Evolutionary conservation across 164 flowering plant species (phyloP).

Genomic region (Houttuynia cordata): DNA sequence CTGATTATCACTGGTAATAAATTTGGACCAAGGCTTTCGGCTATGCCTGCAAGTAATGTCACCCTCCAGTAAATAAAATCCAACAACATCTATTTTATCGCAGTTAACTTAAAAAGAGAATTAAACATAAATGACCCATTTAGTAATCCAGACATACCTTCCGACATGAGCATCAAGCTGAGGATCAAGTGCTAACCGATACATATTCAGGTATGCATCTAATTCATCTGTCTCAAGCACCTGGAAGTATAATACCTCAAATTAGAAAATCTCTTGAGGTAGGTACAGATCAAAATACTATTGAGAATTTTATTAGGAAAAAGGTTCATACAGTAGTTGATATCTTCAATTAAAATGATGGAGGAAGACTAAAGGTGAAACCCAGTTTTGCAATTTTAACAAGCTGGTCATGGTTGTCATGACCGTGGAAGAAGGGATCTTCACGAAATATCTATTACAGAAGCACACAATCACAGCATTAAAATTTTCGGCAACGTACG

Average conservation of each 20-base stretch:
- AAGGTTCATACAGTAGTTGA: too few relatives aligned
- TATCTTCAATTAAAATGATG: not conserved
- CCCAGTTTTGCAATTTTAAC: conserved; percentile 77
- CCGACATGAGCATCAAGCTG: conserved; percentile 85
- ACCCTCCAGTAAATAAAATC: not conserved
- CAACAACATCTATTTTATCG: too few relatives aligned
- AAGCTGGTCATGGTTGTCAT: conserved; percentile 80
- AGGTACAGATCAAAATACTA: not conserved
- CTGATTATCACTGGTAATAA: conserved; percentile 70
- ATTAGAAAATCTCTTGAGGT: not conserved
- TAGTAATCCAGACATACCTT: conserved; percentile 24
- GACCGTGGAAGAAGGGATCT: conserved; percentile 87
- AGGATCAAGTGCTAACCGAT: conserved; percentile 79
- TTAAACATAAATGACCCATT: too few relatives aligned
- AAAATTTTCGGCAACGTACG: not conserved
- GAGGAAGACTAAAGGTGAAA: not conserved
- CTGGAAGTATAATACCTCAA: conserved; percentile 20
- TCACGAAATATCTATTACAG: conserved; percentile 62
- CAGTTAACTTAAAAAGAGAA: too few relatives aligned
- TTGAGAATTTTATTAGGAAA: too few relatives aligned
- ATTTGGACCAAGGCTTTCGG: conserved; percentile 79
- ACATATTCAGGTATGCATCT: conserved; percentile 68
- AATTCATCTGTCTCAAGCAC: conserved; percentile 93
- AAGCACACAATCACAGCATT: not conserved
- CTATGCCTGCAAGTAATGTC: conserved; percentile 51